Base-by-base conservation (phyloP, 768 basidiomycete genomes). In the Sarcodon sp. region DNA sequence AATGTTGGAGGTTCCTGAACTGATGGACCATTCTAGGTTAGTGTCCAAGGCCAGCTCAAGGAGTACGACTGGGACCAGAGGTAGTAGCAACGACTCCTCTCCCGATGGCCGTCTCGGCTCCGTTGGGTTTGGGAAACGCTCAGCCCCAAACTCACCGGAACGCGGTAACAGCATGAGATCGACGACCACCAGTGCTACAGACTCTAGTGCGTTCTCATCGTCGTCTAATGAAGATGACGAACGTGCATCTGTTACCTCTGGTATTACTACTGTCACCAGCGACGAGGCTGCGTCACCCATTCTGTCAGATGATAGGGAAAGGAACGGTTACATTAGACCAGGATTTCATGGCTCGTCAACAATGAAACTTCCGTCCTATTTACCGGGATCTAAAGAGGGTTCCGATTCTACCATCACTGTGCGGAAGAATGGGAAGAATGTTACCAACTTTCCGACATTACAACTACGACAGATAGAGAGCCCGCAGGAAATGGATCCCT, bases 401-500 rank as follows among this genome's bases (percentile, higher is more conserved):
- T 27, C 21, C 21, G 3, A 27, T 3, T 27, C 21, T 4, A 27
- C 21, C 4, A 27, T 27, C 21, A 27, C 21, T 27, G 21, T 27
- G 21, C 21, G 21, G 21, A 27, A 27, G 21, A 27, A 27, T 27
- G 21, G 21, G 21, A 27, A 27, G 21, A 27, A 27, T 27, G 21
- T 27, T 27, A 27, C 2, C 4, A 27, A 4, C 21, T 27, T 27
- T 27, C 21, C 21, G 21, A 27, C 39, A 8, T 27, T 41, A 15
- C 39, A 41, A 13, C n/a, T 41, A 13, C 39, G 39, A 13, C 39
- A 7, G 47, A 50, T 33, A 44, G 62, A 61, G 63, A 75, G 72
- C 49, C 70, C 73, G 2, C 52, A 57, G 12, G 66, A 84, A 57
- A 76, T 81, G 72, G 84, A 88, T 57, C 79, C 78, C 6, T 84